Percentiles rank a stretch among this genome's conserved stretches.
These are phyloP conservation scores for Fusarium burgessii DNA, from an alignment of 2,329 filamentous ascomycete genomes.

Conservation along the genomic window DNA sequence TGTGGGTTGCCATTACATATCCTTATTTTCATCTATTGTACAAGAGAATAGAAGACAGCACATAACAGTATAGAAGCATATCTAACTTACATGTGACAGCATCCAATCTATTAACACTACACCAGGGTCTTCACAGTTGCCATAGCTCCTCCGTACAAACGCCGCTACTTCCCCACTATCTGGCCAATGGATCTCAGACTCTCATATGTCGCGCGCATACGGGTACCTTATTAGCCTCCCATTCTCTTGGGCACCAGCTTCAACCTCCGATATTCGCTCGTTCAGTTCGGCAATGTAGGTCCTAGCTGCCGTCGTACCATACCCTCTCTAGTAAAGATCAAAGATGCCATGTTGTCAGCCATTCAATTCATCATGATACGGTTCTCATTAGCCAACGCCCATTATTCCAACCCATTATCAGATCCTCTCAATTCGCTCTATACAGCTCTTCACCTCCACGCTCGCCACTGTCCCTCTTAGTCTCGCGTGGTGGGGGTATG, in stretches of 20 bases:
- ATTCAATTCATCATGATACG: constrained; percentile 30
- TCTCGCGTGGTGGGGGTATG: constrained; percentile 29
- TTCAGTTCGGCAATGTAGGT: constrained; percentile 20
- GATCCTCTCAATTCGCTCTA: constrained; percentile 38
- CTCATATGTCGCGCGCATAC: constrained; percentile 27
- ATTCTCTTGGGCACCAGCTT: constrained; percentile 15
- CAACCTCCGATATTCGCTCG: constrained; percentile 38
- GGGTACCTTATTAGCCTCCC: constrained; percentile 24
- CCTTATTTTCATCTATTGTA: not conserved
- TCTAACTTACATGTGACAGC: not conserved
- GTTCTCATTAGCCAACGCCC: constrained; percentile 43
- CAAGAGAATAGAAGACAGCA: not conserved
- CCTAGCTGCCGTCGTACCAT: constrained; percentile 30
- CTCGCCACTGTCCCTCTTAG: constrained; percentile 23
- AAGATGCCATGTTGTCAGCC: constrained; percentile 20
- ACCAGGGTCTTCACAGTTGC: constrained; percentile 15
- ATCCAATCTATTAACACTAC: constrained; percentile 13
- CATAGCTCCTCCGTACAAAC: constrained; percentile 15
- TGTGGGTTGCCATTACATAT: not conserved
- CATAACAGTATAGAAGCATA: not conserved
- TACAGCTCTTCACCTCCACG: constrained; percentile 26
- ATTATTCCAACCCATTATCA: constrained; percentile 40
- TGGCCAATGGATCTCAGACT: constrained; percentile 5
- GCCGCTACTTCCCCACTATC: constrained; percentile 27
- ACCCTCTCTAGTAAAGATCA: constrained; percentile 33